Conservation (phyloP, 2,329 filamentous ascomycete species). For the Colletotrichum brevisporum region DNA sequence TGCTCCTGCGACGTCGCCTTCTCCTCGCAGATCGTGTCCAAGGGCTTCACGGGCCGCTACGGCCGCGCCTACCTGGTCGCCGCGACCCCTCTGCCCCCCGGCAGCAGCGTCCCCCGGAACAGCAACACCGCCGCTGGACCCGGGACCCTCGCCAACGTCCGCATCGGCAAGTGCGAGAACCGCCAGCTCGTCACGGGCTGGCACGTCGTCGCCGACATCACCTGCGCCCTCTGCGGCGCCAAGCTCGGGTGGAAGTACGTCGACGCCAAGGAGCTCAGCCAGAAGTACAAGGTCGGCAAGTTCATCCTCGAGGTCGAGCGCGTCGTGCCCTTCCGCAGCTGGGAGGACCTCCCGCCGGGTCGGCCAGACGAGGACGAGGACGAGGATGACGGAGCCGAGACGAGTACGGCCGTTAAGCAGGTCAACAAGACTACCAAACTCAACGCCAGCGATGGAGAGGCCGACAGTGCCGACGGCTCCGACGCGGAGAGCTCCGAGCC, state of each 20-base stretch:
- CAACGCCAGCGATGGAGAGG: constrained; percentile 39
- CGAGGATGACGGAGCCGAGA: constrained; percentile 13
- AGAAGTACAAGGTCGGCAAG: constrained; percentile 78
- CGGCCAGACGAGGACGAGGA: not conserved
- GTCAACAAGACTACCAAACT: constrained; percentile 17
- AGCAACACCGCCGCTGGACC: constrained; percentile 43
- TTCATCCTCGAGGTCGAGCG: constrained; percentile 76
- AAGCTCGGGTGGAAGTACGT: constrained; percentile 79
- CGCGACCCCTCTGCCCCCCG: constrained; percentile 47
- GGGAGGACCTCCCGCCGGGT: constrained; percentile 61
- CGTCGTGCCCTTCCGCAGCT: constrained; percentile 65
- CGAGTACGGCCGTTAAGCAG: not conserved
- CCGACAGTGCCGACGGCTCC: constrained; percentile 17
- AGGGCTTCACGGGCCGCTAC: constrained; percentile 76
- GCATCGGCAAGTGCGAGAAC: constrained; percentile 67
- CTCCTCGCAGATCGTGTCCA: constrained; percentile 72
- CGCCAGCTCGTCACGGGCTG: constrained; percentile 73
- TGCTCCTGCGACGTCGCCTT: constrained; percentile 75
- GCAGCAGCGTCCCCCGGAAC: constrained; percentile 31
- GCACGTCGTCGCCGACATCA: constrained; percentile 76
- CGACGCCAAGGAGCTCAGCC: constrained; percentile 70
- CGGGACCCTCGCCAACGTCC: constrained; percentile 66
- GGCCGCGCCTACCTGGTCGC: constrained; percentile 75
- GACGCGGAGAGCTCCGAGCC: constrained; percentile 10
- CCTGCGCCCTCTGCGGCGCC: constrained; percentile 67